Percentiles rank a stretch among this genome's conserved stretches.
phyloP scores from a whole-genome alignment of 2,329 filamentous ascomycete genomes.

The Epichloe uncinata region DNA sequence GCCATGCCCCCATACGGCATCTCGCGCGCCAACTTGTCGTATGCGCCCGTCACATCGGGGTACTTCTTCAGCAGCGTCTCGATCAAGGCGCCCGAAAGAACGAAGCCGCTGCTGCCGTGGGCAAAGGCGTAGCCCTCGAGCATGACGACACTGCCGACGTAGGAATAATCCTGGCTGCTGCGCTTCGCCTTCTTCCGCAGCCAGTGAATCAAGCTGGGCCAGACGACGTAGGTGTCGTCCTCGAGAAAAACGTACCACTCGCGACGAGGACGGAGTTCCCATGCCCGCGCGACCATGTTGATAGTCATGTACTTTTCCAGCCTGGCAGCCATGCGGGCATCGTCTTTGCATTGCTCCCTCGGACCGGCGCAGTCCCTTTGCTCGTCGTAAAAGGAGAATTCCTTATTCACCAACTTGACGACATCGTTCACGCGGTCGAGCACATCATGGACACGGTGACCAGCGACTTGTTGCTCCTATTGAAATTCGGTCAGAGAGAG shows the following conservation, averaged over 20 bases:
- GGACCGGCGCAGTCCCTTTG: constrained; percentile 33
- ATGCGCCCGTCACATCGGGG: constrained; percentile 29
- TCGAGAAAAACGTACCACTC: constrained; percentile 48
- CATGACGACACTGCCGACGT: constrained; percentile 38
- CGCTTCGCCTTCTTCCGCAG: constrained; percentile 30
- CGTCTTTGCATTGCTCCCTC: constrained; percentile 28
- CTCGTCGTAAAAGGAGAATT: constrained; percentile 33
- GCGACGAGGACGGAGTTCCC: constrained; percentile 35
- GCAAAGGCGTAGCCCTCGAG: constrained; percentile 34
- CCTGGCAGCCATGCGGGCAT: constrained; percentile 30
- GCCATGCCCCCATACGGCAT: constrained; percentile 41
- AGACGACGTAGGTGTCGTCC: constrained; percentile 44
- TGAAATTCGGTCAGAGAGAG: not conserved
- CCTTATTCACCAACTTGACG: constrained; percentile 23
- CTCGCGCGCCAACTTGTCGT: constrained; percentile 29
- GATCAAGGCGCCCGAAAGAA: constrained; percentile 39
- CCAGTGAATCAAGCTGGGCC: constrained; percentile 39
- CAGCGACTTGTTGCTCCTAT: constrained; percentile 36
- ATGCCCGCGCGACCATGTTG: constrained; percentile 43
- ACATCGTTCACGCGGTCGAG: constrained; percentile 26
- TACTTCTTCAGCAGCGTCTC: constrained; percentile 31
- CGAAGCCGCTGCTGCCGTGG: constrained; percentile 45
- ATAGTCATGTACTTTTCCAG: constrained; percentile 51
- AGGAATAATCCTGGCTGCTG: constrained; percentile 28
- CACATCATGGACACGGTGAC: constrained; percentile 28